These are phyloP conservation scores for Darksidea phi DNA, from an alignment of 495 filamentous ascomycete genomes.

Conservation along the genomic window DNA sequence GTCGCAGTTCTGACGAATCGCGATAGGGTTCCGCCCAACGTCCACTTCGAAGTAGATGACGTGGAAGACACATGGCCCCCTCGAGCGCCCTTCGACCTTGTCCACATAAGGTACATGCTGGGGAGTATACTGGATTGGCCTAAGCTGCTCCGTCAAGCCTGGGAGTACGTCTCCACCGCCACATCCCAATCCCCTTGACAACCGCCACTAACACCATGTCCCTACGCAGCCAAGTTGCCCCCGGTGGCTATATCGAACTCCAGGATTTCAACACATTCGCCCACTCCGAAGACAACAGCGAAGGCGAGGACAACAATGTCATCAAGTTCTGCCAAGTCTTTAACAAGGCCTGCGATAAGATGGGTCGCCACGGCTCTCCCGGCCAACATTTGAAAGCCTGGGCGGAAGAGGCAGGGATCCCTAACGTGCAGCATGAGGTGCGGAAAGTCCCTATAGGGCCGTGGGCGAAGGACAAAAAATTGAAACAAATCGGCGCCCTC, in stretches of 20 bases:
- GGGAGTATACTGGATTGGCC: conserved; percentile 32
- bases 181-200: background rate
- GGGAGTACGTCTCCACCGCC: background rate
- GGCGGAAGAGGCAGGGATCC: conserved; percentile 42
- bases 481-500: conserved; percentile 38
- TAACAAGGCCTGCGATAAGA: conserved; percentile 6
- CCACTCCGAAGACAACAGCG: conserved; percentile 48
- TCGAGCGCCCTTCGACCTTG: conserved; percentile 50
- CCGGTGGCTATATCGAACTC: conserved; percentile 57
- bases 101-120: conserved; percentile 54
- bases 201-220: no score
- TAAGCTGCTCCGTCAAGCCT: no score
- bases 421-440: conserved; percentile 40
- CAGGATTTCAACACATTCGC: conserved; percentile 48
- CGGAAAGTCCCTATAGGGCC: conserved; percentile 33
- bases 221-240: conserved; percentile 40
- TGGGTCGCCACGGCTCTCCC: conserved; percentile 4
- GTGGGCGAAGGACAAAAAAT: conserved; percentile 38
- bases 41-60: conserved; percentile 58
- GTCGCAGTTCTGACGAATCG: conserved; percentile 36
- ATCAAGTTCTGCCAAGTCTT: conserved; percentile 18
- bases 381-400: conserved; percentile 30
- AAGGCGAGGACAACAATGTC: conserved; percentile 39
- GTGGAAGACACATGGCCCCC: conserved; percentile 46
- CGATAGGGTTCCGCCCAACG: conserved; percentile 50